These are phyloP conservation scores for Lachancea waltii DNA, from an alignment of 805 yeast genomes.

Conservation along the genomic window DNA sequence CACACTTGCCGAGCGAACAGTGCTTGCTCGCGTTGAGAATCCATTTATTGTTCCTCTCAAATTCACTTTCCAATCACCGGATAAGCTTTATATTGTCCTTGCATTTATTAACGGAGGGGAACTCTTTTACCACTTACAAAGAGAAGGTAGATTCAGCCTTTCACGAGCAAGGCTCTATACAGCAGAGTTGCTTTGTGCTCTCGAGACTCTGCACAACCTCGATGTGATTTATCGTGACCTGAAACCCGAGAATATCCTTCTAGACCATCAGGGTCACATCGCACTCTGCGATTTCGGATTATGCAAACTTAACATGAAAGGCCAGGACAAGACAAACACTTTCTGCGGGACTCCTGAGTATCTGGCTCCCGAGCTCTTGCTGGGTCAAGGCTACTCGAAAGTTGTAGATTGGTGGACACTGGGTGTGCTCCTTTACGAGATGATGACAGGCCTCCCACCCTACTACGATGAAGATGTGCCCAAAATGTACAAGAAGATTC, in stretches of 20 bases:
- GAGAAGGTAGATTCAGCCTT: constrained; percentile 81
- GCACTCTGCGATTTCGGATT: constrained; percentile 96
- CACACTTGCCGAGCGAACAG: constrained; percentile 94
- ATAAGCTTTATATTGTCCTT: constrained; percentile 81
- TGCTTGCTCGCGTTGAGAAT: constrained; percentile 82
- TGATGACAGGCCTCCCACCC: constrained; percentile 96
- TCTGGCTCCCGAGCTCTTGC: constrained; percentile 86
- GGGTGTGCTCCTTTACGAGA: constrained; percentile 88
- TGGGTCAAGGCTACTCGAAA: constrained; percentile 91
- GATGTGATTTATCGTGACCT: constrained; percentile 92
- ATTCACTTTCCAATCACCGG: constrained; percentile 96
- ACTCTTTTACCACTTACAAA: constrained; percentile 86
- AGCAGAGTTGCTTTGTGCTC: constrained; percentile 87
- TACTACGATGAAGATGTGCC: constrained; percentile 92
- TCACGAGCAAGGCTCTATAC: constrained; percentile 89
- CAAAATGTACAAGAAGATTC: constrained; percentile 87
- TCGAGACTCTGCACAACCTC: constrained; percentile 84
- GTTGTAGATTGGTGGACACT: constrained; percentile 99
- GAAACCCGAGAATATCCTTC: constrained; percentile 90
- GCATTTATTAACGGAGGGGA: constrained; percentile 98
- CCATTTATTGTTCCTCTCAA: constrained; percentile 96
- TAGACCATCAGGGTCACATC: constrained; percentile 96
- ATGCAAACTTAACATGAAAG: constrained; percentile 90
- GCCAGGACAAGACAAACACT: constrained; percentile 81
- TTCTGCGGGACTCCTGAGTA: constrained; percentile 99